These are phyloP conservation scores for Anastatica hierochuntica DNA, from an alignment of 345 rosid species.

Conservation along the genomic window DNA sequence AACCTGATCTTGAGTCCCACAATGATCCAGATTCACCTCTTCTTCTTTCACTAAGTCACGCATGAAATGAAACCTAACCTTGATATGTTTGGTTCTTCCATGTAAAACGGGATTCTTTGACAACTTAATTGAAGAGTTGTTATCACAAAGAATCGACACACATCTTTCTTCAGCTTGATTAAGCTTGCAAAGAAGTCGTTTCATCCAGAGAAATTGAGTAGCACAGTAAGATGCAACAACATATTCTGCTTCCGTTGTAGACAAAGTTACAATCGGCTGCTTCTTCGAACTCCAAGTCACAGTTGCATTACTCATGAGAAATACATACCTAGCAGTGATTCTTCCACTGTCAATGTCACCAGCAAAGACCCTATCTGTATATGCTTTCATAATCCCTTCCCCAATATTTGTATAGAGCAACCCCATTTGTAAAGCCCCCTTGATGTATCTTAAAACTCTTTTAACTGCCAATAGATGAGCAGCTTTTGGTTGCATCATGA, in stretches of 20 bases:
- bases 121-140: background rate
- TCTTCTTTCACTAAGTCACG: background rate
- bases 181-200: fast-evolving
- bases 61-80: background rate
- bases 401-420: background rate
- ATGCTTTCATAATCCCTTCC: background rate
- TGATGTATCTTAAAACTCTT: background rate
- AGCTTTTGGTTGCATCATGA: background rate
- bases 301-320: background rate
- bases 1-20: background rate
- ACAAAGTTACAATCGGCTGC: background rate
- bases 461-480: background rate
- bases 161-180: background rate
- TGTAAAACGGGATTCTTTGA: background rate
- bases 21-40: background rate
- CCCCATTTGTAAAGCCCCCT: background rate
- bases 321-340: background rate
- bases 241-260: background rate
- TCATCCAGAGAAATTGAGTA: background rate
- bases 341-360: background rate
- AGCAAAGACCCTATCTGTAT: background rate
- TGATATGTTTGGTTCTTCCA: background rate
- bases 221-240: background rate
- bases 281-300: background rate
- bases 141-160: background rate